Conservation (phyloP, 2,329 filamentous ascomycete species). For the Periconia sp. region DNA sequence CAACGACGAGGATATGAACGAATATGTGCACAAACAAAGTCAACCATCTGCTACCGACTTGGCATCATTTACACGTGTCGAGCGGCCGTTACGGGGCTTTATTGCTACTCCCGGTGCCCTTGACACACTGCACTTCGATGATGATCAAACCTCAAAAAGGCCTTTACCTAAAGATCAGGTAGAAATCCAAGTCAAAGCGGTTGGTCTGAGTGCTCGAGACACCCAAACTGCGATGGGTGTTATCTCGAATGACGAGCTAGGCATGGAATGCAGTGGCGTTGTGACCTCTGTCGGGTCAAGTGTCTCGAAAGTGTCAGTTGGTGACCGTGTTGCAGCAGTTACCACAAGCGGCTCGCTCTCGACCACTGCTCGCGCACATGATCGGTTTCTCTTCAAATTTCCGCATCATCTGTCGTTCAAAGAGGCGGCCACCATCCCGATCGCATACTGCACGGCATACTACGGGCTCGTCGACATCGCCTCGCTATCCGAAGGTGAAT, state of each 20-base stretch:
- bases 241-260: conserved; percentile 15
- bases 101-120: conserved; percentile 19
- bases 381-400: conserved; percentile 24
- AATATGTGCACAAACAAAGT: conserved; percentile 26
- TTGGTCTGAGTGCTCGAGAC: conserved; percentile 20
- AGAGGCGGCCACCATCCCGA: conserved; percentile 25
- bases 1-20: conserved; percentile 26
- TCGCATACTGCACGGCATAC: conserved; percentile 28
- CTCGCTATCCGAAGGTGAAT: conserved; percentile 38
- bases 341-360: conserved; percentile 23
- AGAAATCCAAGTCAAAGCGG: conserved; percentile 43
- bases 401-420: conserved; percentile 29
- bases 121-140: conserved; percentile 25
- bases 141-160: conserved; percentile 11
- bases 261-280: conserved; percentile 23
- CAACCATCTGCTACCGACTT: conserved; percentile 24
- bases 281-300: conserved; percentile 17
- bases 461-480: conserved; percentile 38
- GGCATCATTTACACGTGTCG: conserved; percentile 14
- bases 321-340: conserved; percentile 33
- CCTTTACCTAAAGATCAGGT: conserved; percentile 27
- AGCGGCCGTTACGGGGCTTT: conserved; percentile 18
- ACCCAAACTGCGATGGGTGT: conserved; percentile 32
- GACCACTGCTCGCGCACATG: conserved; percentile 22
- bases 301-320: conserved; percentile 24